phyloP scores from a whole-genome alignment of 2,329 filamentous ascomycete genomes.

The Plenodomus lindquistii region DNA sequence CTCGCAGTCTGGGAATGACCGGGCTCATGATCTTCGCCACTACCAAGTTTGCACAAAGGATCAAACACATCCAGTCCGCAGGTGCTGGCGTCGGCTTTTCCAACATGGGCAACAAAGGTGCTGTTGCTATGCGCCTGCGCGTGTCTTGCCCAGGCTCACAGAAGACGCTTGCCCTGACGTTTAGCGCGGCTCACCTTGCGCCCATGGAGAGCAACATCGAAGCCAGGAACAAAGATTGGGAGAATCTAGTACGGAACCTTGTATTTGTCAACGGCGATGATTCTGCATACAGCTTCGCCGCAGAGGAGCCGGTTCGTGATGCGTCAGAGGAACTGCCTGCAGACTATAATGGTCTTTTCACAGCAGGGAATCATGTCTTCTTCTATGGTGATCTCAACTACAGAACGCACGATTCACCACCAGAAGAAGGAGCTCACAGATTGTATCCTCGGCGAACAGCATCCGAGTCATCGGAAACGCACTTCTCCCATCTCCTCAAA shows the following conservation, averaged over 20 bases:
- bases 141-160: slow-evolving; percentile 53
- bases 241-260: slow-evolving; percentile 75
- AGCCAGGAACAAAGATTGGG: slow-evolving; percentile 85
- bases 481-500: slow-evolving; percentile 69
- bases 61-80: slow-evolving; percentile 72
- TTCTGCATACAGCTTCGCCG: slow-evolving; percentile 32
- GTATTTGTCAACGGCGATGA: slow-evolving; percentile 64
- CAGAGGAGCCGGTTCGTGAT: slow-evolving; percentile 40
- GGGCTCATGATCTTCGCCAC: slow-evolving; percentile 83
- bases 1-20: slow-evolving; percentile 84
- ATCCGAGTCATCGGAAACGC: slow-evolving; percentile 52
- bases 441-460: slow-evolving; percentile 66
- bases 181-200: slow-evolving; percentile 85
- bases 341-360: slow-evolving; percentile 70
- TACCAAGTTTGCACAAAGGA: slow-evolving; percentile 58
- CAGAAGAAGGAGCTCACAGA: slow-evolving; percentile 60
- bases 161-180: slow-evolving; percentile 69
- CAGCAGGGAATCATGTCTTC: slow-evolving; percentile 76
- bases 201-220: slow-evolving; percentile 80
- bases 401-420: slow-evolving; percentile 72
- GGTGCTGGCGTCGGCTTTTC: slow-evolving; percentile 82
- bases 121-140: slow-evolving; percentile 75
- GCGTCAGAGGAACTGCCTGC: slow-evolving; percentile 20
- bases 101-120: slow-evolving; percentile 95
- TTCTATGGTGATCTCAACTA: slow-evolving; percentile 95